A percentile compares a stretch with the other conserved stretches of the same genome.
These are phyloP conservation scores for Calophaca sinica DNA, from an alignment of 306 rosid species.

Conservation along the genomic window DNA sequence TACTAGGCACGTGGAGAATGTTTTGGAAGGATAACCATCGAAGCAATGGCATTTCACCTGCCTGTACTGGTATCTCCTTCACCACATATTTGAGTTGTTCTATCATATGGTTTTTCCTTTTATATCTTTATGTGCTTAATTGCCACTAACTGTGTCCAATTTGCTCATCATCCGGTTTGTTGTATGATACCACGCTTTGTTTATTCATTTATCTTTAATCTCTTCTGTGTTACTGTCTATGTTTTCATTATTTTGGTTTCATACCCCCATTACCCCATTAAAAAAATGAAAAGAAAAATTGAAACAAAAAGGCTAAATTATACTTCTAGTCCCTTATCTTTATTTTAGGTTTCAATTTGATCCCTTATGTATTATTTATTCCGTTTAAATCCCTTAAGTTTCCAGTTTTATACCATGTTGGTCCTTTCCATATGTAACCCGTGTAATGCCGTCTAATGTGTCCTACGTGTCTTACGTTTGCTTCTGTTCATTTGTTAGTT, in stretches of 20 bases:
- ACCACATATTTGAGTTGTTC: conserved; percentile 6
- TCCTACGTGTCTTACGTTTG: too few relatives aligned
- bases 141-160: neutral
- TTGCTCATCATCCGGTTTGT: neutral
- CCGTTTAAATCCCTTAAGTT: too few relatives aligned
- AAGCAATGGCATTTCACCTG: conserved; percentile 88
- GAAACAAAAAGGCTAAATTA: neutral
- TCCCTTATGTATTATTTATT: too few relatives aligned
- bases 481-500: conserved; percentile 19
- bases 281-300: neutral
- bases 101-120: conserved; percentile 22
- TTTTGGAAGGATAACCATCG: conserved; percentile 92
- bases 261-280: neutral
- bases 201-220: neutral
- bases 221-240: neutral
- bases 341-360: too few relatives aligned
- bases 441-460: too few relatives aligned
- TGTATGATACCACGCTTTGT: neutral
- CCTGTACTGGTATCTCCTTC: conserved; percentile 75
- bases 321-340: too few relatives aligned
- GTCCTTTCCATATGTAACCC: too few relatives aligned
- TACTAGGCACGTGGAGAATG: conserved; percentile 86
- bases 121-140: neutral
- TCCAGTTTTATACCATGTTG: too few relatives aligned
- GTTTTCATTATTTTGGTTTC: conserved; percentile 7